Base-by-base conservation (phyloP, 164 flowering plant species). In the Platanus orientalis region DNA sequence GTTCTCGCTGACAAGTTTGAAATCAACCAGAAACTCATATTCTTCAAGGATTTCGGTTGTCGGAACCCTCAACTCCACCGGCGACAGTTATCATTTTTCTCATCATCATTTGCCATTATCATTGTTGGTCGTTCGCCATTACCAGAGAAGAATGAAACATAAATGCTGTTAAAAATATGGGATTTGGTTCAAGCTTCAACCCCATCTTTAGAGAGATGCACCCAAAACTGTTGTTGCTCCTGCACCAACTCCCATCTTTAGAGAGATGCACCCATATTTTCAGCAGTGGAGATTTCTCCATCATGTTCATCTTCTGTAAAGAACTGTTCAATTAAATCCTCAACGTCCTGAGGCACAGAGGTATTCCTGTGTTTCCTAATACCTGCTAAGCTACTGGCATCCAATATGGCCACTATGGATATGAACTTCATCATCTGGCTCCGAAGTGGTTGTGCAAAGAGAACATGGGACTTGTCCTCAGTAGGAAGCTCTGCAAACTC, bases 201-300 rank as follows among this genome's bases (percentile, higher is more conserved):
- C n/a, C n/a, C n/a, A n/a, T n/a, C 77, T 76, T 89, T 90, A 1
- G 96, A 79, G 54, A 93, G 75, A 84, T 60, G 76, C 91, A 63
- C 95, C 94, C 32, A 89, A 56, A 62, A 83, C 74, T 3, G 90
- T 96, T 13, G 98, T 82, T 55, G 95, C 98, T 19, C 97, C 94
- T 9, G 96, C 97, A 20, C 98, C 94, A 63, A 90, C 89, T 7
- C 92, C 94, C 64, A 93, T 65, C 45, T 71, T 13, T 70, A n/a
- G n/a, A n/a, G n/a, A n/a, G n/a, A n/a, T n/a, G n/a, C n/a, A n/a
- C n/a, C 77, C 1, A 60, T 16, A 23, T 23, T 32, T 61, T 71
- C 67, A n/a, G 48, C 28, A 48, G 28, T 54, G 50, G 65, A 36
- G 16, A 32, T 23, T 25, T 75, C 85, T n/a, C 54, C 78, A 23